These are phyloP conservation scores for Leccinellum rugosiceps DNA, from an alignment of 768 basidiomycete genomes.

Conservation along the genomic window DNA sequence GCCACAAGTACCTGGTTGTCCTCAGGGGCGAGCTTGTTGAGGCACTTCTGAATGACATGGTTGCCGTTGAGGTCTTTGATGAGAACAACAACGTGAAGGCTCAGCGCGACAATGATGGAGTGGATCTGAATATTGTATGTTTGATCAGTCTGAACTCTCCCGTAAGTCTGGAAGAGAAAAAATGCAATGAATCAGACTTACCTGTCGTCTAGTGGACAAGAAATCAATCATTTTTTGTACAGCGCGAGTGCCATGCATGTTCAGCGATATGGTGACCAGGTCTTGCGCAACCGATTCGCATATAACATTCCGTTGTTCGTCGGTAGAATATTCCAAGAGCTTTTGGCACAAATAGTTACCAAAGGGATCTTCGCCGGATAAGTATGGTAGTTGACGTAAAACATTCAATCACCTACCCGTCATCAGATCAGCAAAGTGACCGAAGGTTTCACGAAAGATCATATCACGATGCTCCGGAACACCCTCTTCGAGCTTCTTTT, in stretches of 20 bases:
- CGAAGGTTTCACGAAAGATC: constrained; percentile 98
- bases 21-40: constrained; percentile 96
- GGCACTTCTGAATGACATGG: constrained; percentile 98
- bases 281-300: constrained; percentile 98
- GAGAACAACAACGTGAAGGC: constrained; percentile 95
- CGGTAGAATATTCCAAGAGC: constrained; percentile 92
- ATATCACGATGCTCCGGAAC: constrained; percentile 95
- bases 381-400: constrained; percentile 2
- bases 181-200: constrained; percentile 41
- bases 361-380: constrained; percentile 72
- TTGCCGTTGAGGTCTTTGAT: constrained; percentile 99
- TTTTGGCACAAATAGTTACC: constrained; percentile 99
- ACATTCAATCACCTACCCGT: constrained; percentile 55
- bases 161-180: constrained; percentile 53
- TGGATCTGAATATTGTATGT: constrained; percentile 90
- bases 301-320: constrained; percentile 94
- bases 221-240: constrained; percentile 99
- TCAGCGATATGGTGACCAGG: constrained; percentile 94
- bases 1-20: constrained; percentile 80
- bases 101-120: constrained; percentile 93
- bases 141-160: constrained; percentile 65
- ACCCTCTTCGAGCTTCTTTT: constrained; percentile 98
- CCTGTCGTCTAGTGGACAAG: constrained; percentile 91
- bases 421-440: constrained; percentile 98
- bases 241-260: constrained; percentile 99